Evolutionary conservation across 2,329 filamentous ascomycete species (phyloP), one percentile per base, ranked within the genome.

Genomic region (Coccinonectria pachysandricola): DNA sequence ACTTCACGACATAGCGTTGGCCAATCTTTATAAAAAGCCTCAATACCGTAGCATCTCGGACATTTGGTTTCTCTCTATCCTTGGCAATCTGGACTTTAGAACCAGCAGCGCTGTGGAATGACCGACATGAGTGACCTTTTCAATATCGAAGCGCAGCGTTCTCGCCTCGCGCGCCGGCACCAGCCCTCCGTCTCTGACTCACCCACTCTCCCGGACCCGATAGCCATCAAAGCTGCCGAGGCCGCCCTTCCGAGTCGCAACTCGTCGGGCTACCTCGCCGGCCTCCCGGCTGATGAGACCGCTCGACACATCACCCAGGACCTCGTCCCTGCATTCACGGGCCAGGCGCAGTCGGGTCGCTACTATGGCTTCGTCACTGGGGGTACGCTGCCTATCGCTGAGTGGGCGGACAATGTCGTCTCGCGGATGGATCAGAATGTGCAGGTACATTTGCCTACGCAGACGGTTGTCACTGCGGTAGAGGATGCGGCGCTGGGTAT

Each of bases 361-460:
- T 93, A 92, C 62, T 92, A 84, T 52, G 87, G 85, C 32, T 94
- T 95, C 50, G 80, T 95, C 5, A 93, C 79, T 0, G 88, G 88
- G 22, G 81, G 84, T 9, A 64, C 68, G 6, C 81, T 87, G 0
- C 83, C 85, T 5, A 74, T 85, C 13, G 86, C 86, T 16, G 68
- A 79, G 40, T 71, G 83, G 28, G 87, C 85, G 2, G 88, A 95
- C 51, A 80, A 85, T 37, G 57, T 94, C n/a, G 85, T 88, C 34
- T 77, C 77, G 5, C 68, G 72, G 7, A 70, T 79, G 34, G 87
- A 95, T 49, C 84, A 93, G 50, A 94, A 87, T 52, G 76, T 86
- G 4, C 70, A 78, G 31, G 82, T 93, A 1, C 86, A 95, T 50
- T 62, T 94, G 2, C 78, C 84, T 0, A 60, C 64, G 12, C 81